Conservation (phyloP, 2,329 filamentous ascomycete species). For the Hyphodiscus sp. region DNA sequence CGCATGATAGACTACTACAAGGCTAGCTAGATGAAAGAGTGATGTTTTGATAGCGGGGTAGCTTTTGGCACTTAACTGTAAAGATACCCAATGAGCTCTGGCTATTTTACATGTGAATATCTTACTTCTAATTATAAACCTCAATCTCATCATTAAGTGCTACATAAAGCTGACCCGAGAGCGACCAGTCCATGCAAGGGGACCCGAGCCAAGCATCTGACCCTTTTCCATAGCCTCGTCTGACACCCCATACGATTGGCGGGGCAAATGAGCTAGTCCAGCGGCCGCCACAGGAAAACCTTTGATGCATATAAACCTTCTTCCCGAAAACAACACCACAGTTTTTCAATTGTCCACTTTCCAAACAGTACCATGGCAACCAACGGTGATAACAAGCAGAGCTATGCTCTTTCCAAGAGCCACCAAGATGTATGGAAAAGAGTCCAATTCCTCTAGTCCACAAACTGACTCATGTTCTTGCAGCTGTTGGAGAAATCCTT, state of each 20-base stretch:
- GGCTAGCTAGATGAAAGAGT: neutral
- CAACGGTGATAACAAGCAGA: conserved; percentile 3
- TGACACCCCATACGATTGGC: neutral
- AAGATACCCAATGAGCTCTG: neutral
- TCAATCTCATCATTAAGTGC: neutral
- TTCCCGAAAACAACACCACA: neutral
- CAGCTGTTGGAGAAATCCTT: conserved; percentile 96
- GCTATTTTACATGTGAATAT: neutral
- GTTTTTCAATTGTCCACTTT: neutral
- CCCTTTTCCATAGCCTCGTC: neutral
- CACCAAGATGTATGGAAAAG: conserved; percentile 55
- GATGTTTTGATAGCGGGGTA: neutral
- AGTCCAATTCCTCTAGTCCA: conserved; percentile 11
- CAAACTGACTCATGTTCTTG: conserved; percentile 31
- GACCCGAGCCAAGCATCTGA: neutral
- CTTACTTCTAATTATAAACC: neutral
- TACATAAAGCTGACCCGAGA: too few relatives aligned
- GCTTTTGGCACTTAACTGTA: neutral
- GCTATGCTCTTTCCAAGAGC: conserved; percentile 58
- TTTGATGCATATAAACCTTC: neutral
- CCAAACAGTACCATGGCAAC: conserved; percentile 15
- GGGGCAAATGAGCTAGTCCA: neutral
- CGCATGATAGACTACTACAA: neutral
- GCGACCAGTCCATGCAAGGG: too few relatives aligned
- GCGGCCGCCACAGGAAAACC: neutral